Base-by-base conservation (phyloP, 208 protist genomes). In the Spongospora subterranea region DNA sequence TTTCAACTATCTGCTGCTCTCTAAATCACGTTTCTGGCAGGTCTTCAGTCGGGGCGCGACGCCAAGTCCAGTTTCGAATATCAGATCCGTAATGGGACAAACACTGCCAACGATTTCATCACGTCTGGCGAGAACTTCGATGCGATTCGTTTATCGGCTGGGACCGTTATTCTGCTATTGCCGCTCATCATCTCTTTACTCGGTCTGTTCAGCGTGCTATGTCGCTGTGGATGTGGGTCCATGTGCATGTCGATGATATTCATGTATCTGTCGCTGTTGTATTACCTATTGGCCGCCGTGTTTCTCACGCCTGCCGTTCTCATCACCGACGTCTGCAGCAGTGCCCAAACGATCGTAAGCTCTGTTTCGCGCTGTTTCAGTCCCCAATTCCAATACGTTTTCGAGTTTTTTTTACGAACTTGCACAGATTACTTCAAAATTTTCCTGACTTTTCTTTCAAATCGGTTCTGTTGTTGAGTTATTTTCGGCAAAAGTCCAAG, bases 231-330 rank as follows among this genome's bases (percentile, higher is more conserved):
- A 43, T 82, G 71, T 43, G 71, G 71, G 11, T 82, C 71, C n/a
- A 82, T 82, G 71, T 82, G 71, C 71, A 82, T 82, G 71, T 6
- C 71, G 17, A 20, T 82, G 71, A 82, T 82, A 35, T 82, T 82
- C 71, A 82, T 82, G 17, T 82, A 82, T 43, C 6, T 82, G 71
- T 45, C 35, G 35, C 35, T 82, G 17, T 35, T 82, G 17, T 82
- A 82, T 43, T 82, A 82, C 71, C 6, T 82, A 43, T 45, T 82
- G 35, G 71, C 71, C 6, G n/a, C 71, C 6, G 11, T 82, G 35
- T 82, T 82, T n/a, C 6, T 35, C 71, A 43, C 40, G 6, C 71
- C 71, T 35, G n/a, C 71, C 71, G 71, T 82, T n/a, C 35, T 82
- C 6, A 13, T 82, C 35, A 40, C 71, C 6, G 71, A 82, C n/a